Conservation (phyloP, 768 basidiomycete species). For the Psilocybe sp. region DNA sequence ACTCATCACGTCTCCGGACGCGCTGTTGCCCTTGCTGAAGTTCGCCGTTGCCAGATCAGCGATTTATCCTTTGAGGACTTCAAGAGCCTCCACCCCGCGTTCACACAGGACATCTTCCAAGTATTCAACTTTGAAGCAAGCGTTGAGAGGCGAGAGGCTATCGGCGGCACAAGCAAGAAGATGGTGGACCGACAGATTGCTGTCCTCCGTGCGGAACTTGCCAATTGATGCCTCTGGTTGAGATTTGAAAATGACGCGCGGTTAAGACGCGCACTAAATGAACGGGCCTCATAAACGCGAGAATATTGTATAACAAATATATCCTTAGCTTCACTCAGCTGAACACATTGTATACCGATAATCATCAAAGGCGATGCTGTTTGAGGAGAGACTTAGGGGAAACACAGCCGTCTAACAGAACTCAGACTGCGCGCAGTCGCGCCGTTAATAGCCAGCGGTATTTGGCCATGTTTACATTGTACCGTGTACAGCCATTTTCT, state of each 20-base stretch:
- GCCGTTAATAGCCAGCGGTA: conserved; percentile 1
- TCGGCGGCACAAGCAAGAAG: conserved; percentile 84
- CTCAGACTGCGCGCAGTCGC: background rate
- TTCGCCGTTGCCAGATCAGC: conserved; percentile 75
- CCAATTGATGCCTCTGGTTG: conserved; percentile 19
- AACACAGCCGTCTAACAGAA: background rate
- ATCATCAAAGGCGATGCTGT: background rate
- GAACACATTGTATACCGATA: too few relatives aligned
- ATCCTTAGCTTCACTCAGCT: too few relatives aligned
- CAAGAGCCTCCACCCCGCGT: conserved; percentile 70
- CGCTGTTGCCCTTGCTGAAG: conserved; percentile 92
- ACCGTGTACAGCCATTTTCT: conserved; percentile 21
- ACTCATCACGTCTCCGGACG: conserved; percentile 98
- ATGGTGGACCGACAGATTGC: conserved; percentile 87
- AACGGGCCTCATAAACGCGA: background rate
- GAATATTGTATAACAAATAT: background rate
- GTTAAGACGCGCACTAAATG: background rate
- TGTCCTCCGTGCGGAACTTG: conserved; percentile 62
- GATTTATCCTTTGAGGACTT: conserved; percentile 80
- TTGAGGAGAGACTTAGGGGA: too few relatives aligned
- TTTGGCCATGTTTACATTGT: conserved; percentile 18
- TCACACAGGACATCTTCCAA: conserved; percentile 73
- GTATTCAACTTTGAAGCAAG: conserved; percentile 96
- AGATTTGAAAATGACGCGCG: background rate
- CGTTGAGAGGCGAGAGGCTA: conserved; percentile 88